Evolutionary conservation across 495 filamentous ascomycete species (phyloP).

Genomic region (Penicillium paradoxum): DNA sequence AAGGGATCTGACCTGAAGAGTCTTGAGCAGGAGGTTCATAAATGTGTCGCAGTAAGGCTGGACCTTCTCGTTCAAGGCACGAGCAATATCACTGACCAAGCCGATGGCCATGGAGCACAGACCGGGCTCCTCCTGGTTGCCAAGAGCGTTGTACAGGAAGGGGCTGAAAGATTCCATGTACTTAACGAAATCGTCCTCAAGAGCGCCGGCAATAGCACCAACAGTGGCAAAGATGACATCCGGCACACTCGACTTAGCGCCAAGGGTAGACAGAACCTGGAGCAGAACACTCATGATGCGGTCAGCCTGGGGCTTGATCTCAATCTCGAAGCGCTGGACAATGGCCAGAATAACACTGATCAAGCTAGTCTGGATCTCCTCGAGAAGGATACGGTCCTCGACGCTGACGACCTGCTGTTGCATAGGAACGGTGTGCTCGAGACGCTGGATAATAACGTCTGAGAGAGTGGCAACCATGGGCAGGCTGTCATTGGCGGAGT

Average conservation of each 20-base stretch:
- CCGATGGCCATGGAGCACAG: conserved; percentile 97
- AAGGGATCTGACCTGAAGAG: conserved; percentile 63
- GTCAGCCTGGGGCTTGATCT: conserved; percentile 86
- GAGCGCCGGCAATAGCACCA: conserved; percentile 75
- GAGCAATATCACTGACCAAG: conserved; percentile 89
- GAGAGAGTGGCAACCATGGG: conserved; percentile 73
- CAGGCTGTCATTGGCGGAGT: conserved; percentile 81
- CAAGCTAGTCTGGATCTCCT: conserved; percentile 97
- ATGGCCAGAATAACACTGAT: conserved; percentile 86
- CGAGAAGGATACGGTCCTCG: conserved; percentile 87
- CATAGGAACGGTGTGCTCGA: conserved; percentile 87
- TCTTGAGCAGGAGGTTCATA: conserved; percentile 94
- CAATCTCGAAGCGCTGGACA: conserved; percentile 83
- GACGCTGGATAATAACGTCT: conserved; percentile 76
- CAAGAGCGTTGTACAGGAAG: conserved; percentile 86
- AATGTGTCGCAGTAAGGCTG: conserved; percentile 94
- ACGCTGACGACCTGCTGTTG: conserved; percentile 92
- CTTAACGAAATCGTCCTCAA: conserved; percentile 87
- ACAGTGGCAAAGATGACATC: conserved; percentile 89
- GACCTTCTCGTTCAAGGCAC: conserved; percentile 80
- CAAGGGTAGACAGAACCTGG: conserved; percentile 69
- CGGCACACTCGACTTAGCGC: conserved; percentile 86
- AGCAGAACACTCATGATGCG: conserved; percentile 87
- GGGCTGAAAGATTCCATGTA: conserved; percentile 95
- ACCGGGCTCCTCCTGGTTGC: conserved; percentile 89